Evolutionary conservation across 2,329 filamentous ascomycete species (phyloP).

Genomic region (Exophiala lecanii-corni): DNA sequence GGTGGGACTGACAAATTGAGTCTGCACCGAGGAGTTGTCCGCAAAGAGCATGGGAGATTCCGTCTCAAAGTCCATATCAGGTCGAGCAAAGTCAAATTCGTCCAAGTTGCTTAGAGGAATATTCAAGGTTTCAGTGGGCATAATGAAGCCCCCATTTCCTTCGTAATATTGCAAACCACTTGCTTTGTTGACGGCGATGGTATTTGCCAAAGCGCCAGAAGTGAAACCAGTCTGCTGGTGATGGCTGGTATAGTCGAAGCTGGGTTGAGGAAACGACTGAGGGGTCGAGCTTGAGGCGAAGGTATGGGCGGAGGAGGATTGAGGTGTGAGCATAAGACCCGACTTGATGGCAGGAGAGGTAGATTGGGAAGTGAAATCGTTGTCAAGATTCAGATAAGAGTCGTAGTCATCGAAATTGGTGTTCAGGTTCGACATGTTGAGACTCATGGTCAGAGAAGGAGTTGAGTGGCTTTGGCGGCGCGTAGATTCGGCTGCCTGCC

Average conservation of each 20-base stretch:
- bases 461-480: constrained; percentile 13
- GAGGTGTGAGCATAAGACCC: constrained; percentile 34
- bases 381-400: constrained; percentile 44
- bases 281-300: constrained; percentile 43
- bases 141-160: constrained; percentile 40
- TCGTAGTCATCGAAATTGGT: constrained; percentile 42
- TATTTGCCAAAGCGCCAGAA: constrained; percentile 73
- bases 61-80: constrained; percentile 66
- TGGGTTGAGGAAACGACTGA: constrained; percentile 68
- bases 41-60: constrained; percentile 64
- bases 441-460: constrained; percentile 5
- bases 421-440: constrained; percentile 28
- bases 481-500: background rate
- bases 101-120: constrained; percentile 44
- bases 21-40: constrained; percentile 36
- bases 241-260: constrained; percentile 92
- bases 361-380: constrained; percentile 34
- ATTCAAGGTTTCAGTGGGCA: constrained; percentile 31
- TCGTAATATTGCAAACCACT: constrained; percentile 38
- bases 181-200: constrained; percentile 69
- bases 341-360: constrained; percentile 29
- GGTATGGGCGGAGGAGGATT: constrained; percentile 36
- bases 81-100: constrained; percentile 54
- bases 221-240: constrained; percentile 93
- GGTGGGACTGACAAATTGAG: constrained; percentile 68